Conservation (phyloP, 1,284 basidiomycete species). For the Agaricales sp. region DNA sequence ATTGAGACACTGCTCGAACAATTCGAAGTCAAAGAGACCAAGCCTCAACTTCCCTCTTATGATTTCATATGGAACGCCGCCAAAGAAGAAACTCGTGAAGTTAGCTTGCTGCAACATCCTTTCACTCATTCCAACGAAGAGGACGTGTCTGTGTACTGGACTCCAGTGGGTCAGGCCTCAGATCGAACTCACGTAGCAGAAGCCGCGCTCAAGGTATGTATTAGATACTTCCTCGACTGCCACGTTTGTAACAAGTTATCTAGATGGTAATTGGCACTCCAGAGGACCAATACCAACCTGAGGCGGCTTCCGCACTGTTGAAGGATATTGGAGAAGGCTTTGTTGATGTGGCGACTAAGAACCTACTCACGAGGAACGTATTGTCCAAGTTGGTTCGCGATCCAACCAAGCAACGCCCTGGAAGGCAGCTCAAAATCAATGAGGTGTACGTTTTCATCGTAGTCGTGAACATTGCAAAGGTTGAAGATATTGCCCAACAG, state of each 20-base stretch:
- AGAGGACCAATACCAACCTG: conserved; percentile 51
- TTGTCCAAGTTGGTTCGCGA: conserved; percentile 58
- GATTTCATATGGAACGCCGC: conserved; percentile 65
- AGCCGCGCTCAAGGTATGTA: conserved; percentile 56
- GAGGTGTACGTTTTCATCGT: conserved; percentile 34
- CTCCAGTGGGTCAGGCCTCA: conserved; percentile 17
- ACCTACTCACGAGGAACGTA: conserved; percentile 49
- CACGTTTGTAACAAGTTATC: background rate
- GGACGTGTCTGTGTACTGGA: conserved; percentile 26
- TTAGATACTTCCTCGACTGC: conserved; percentile 3
- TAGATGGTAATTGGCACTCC: conserved; percentile 75
- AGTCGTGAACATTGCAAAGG: background rate
- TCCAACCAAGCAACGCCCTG: conserved; percentile 49
- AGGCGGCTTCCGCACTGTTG: conserved; percentile 46
- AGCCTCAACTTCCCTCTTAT: conserved; percentile 35
- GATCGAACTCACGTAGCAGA: conserved; percentile 48
- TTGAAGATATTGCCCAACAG: conserved; percentile 21
- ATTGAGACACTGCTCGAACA: conserved; percentile 34
- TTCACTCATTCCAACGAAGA: conserved; percentile 28
- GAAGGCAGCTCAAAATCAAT: conserved; percentile 64
- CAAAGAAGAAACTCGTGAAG: conserved; percentile 70
- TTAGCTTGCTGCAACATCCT: conserved; percentile 46
- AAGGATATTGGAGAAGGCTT: conserved; percentile 39
- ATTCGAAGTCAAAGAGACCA: conserved; percentile 41
- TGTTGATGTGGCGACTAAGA: conserved; percentile 43